Evolutionary conservation across 2,329 filamentous ascomycete genomes (phyloP).

Genomic region (Ceratocystis variospora): DNA sequence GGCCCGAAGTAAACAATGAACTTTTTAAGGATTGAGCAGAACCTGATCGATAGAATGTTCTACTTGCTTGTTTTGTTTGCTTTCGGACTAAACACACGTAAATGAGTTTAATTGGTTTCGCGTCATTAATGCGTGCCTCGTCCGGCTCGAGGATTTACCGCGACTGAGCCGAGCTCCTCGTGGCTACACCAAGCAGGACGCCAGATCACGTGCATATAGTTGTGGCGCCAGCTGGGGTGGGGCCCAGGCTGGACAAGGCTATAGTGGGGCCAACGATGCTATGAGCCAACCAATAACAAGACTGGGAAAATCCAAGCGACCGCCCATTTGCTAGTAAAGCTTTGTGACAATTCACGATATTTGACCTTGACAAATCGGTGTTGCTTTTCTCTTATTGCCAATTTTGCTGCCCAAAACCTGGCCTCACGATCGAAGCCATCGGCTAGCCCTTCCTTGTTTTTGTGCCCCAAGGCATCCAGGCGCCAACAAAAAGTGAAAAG

Average conservation of each 20-base stretch:
- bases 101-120: slow-evolving; percentile 17
- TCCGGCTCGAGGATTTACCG: neutral
- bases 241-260: slow-evolving; percentile 2
- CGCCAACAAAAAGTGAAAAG: neutral
- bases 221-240: slow-evolving; percentile 4
- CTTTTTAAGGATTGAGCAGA: neutral
- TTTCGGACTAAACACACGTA: neutral
- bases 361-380: neutral
- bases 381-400: neutral
- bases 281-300: neutral
- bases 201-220: slow-evolving; percentile 13
- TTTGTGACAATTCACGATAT: neutral
- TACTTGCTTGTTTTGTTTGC: neutral
- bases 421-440: neutral
- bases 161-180: slow-evolving; percentile 4
- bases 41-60: neutral
- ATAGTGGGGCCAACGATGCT: neutral
- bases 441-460: neutral
- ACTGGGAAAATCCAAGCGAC: slow-evolving; percentile 7
- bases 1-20: neutral
- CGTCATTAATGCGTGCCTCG: slow-evolving; percentile 12
- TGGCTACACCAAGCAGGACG: slow-evolving; percentile 7
- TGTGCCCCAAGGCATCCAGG: neutral
- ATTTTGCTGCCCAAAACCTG: neutral
- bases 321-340: neutral